These are phyloP conservation scores for Paecilomyces sp. DNA, from an alignment of 2,329 filamentous ascomycete species.

Conservation along the genomic window DNA sequence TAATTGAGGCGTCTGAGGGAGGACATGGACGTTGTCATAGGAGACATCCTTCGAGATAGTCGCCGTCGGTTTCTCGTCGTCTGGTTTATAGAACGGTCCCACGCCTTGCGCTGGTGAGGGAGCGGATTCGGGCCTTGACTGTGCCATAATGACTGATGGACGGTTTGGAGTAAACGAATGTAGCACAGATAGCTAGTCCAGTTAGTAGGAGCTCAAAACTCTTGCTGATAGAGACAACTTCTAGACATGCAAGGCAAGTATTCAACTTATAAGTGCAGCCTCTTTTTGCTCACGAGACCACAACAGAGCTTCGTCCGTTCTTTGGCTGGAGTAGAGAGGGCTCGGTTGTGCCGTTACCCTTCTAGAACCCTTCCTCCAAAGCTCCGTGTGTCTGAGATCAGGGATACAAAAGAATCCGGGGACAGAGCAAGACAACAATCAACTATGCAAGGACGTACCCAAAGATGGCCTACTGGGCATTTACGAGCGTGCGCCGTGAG, in stretches of 20 bases:
- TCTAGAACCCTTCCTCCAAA: background rate
- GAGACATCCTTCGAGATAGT: constrained; percentile 79
- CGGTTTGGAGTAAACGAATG: background rate
- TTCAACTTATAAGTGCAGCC: background rate
- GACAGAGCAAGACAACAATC: background rate
- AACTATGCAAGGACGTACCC: background rate
- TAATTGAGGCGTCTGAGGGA: constrained; percentile 90
- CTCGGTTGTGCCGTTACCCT: background rate
- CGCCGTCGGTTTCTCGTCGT: constrained; percentile 72
- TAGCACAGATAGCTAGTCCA: background rate
- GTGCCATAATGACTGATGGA: constrained; percentile 16
- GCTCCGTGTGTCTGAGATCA: background rate
- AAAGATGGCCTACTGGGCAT: background rate
- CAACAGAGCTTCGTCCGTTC: background rate
- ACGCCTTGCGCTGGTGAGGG: constrained; percentile 57
- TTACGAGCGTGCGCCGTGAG: background rate
- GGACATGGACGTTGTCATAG: constrained; percentile 80
- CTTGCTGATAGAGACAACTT: background rate
- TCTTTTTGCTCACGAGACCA: background rate
- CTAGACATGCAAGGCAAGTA: background rate
- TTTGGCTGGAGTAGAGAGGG: background rate
- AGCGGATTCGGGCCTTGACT: constrained; percentile 18
- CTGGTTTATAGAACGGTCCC: constrained; percentile 70
- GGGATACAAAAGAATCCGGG: background rate
- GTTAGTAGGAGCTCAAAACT: background rate